These are phyloP conservation scores for Saposhnikovia divaricata DNA, from an alignment of 129 eudicot genomes.

Conservation along the genomic window DNA sequence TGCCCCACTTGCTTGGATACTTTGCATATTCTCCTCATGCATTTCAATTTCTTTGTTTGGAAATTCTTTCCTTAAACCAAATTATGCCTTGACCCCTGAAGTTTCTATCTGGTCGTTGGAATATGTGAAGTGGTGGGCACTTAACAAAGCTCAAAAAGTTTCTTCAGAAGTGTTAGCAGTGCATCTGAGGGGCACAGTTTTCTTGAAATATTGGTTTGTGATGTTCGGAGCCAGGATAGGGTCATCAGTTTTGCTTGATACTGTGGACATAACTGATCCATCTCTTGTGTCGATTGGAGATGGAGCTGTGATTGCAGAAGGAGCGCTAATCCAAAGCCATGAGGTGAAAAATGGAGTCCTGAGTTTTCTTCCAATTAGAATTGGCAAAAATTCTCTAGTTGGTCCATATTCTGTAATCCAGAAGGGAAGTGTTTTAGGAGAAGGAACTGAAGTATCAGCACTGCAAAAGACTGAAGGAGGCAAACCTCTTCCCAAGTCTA, in stretches of 20 bases:
- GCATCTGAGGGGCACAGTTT: conserved; percentile 79
- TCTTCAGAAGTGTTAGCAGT: conserved; percentile 62
- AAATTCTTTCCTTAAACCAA: conserved; percentile 64
- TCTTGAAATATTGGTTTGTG: conserved; percentile 72
- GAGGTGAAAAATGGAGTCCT: conserved; percentile 70
- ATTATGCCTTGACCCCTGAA: conserved; percentile 57
- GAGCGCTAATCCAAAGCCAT: conserved; percentile 69
- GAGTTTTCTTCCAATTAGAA: conserved; percentile 62
- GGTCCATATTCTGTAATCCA: conserved; percentile 84
- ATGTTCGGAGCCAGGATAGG: conserved; percentile 76
- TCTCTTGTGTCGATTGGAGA: conserved; percentile 75
- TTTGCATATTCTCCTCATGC: conserved; percentile 67
- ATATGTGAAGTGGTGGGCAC: conserved; percentile 87
- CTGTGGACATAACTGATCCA: conserved; percentile 71
- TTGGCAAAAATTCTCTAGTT: conserved; percentile 51
- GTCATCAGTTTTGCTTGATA: conserved; percentile 68
- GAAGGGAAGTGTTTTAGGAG: conserved; percentile 58
- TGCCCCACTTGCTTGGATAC: conserved; percentile 73
- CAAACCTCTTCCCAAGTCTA: conserved; percentile 28
- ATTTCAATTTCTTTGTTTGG: conserved; percentile 49
- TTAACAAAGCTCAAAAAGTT: conserved; percentile 74
- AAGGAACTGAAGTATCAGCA: conserved; percentile 51
- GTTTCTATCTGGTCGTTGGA: conserved; percentile 64
- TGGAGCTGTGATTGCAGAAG: conserved; percentile 71
- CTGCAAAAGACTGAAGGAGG: conserved; percentile 50